Evolutionary conservation across 306 rosid species (phyloP).

Genomic region (Cyclanthera cordifolia): DNA sequence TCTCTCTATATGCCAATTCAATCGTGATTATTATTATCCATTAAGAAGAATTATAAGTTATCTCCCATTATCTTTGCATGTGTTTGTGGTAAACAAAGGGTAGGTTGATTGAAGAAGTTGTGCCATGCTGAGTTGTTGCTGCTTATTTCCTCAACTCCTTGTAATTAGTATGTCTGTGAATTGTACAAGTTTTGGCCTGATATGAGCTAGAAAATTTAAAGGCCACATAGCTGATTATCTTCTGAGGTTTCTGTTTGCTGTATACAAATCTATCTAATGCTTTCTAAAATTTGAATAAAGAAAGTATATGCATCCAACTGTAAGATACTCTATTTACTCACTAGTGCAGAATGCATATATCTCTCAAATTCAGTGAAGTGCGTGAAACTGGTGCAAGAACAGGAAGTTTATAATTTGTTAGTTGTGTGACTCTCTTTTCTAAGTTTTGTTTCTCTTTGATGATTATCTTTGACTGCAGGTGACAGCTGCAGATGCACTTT

Average conservation of each 20-base stretch:
- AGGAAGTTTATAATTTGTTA: neutral
- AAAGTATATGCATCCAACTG: neutral
- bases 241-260: neutral
- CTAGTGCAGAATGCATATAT: neutral
- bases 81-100: neutral
- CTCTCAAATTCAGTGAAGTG: neutral
- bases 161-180: neutral
- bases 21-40: neutral
- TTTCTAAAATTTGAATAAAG: neutral
- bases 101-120: neutral
- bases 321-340: neutral
- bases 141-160: neutral
- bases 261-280: neutral
- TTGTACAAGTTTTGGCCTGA: neutral
- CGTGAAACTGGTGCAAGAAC: neutral
- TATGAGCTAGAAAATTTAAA: neutral
- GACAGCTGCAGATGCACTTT: conserved; percentile 76
- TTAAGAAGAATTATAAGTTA: neutral
- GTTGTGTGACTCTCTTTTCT: neutral
- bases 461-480: conserved; percentile 37
- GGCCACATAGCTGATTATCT: neutral
- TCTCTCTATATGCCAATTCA: neutral
- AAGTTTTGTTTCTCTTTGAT: conserved; percentile 17
- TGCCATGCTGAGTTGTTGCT: neutral
- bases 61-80: neutral